Conservation (phyloP, 306 rosid species). For the Betula pendula region DNA sequence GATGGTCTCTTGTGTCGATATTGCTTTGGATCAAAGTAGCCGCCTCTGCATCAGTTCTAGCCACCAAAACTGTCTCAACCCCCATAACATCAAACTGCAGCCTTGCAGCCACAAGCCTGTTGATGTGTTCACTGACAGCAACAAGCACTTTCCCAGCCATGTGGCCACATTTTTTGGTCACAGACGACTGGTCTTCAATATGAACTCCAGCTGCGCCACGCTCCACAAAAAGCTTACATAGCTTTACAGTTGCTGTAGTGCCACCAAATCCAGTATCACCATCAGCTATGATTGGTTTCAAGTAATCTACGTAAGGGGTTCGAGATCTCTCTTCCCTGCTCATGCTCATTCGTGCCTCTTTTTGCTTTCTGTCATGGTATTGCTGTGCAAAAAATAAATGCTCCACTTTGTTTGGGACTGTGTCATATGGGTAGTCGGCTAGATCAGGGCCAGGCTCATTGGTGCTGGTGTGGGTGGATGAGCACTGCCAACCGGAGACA, state of each 20-base stretch:
- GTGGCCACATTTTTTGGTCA: slow-evolving; percentile 94
- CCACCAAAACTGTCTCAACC: slow-evolving; percentile 82
- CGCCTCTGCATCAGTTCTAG: slow-evolving; percentile 85
- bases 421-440: slow-evolving; percentile 96
- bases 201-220: slow-evolving; percentile 97
- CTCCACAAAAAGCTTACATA: slow-evolving; percentile 93
- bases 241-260: slow-evolving; percentile 87
- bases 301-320: slow-evolving; percentile 79
- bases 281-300: slow-evolving; percentile 92
- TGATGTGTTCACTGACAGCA: slow-evolving; percentile 76
- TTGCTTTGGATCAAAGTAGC: slow-evolving; percentile 86
- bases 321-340: slow-evolving; percentile 71
- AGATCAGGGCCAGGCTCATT: slow-evolving; percentile 98
- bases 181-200: slow-evolving; percentile 92
- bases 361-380: slow-evolving; percentile 88
- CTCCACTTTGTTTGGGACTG: slow-evolving; percentile 97
- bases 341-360: slow-evolving; percentile 84
- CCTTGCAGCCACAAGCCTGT: slow-evolving; percentile 88
- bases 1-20: slow-evolving; percentile 80
- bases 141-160: slow-evolving; percentile 96
- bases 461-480: slow-evolving; percentile 84
- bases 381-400: slow-evolving; percentile 90
- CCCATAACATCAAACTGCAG: slow-evolving; percentile 96
- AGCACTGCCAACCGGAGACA: slow-evolving; percentile 99
- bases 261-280: slow-evolving; percentile 93